Evolutionary conservation across 208 protist species (phyloP).

Genomic region (Trypanosoma rangeli): DNA sequence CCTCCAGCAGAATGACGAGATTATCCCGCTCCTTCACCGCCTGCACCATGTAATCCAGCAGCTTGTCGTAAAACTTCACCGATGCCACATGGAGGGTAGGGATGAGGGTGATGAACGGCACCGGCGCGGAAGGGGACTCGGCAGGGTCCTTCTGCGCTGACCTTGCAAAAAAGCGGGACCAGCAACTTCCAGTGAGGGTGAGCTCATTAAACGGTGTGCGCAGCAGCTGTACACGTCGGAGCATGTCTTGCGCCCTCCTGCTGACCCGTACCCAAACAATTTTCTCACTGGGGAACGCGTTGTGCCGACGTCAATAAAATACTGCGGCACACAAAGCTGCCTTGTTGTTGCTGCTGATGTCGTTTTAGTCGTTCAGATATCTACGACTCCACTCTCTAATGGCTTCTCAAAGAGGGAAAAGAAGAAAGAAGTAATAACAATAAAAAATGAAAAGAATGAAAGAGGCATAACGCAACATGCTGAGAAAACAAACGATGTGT

Average conservation of each 20-base stretch:
- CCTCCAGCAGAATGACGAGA: constrained; percentile 84
- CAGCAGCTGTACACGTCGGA: constrained; percentile 36
- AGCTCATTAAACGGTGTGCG: constrained; percentile 76
- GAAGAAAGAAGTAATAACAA: too few relatives aligned
- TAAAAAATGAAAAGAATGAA: too few relatives aligned
- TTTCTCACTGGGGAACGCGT: neutral
- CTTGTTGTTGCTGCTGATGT: too few relatives aligned
- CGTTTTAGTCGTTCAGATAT: too few relatives aligned
- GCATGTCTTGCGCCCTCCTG: constrained; percentile 9
- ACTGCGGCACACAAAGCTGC: too few relatives aligned
- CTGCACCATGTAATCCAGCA: constrained; percentile 83
- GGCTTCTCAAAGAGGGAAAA: too few relatives aligned
- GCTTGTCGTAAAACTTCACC: constrained; percentile 81
- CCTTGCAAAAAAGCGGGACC: constrained; percentile 68
- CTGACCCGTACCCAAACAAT: too few relatives aligned
- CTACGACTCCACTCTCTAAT: too few relatives aligned
- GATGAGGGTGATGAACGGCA: constrained; percentile 77
- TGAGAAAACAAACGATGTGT: too few relatives aligned
- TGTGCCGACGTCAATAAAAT: neutral
- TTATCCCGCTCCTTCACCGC: constrained; percentile 60
- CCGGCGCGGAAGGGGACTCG: constrained; percentile 32
- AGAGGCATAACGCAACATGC: too few relatives aligned
- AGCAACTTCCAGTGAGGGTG: constrained; percentile 78
- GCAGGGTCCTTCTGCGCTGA: constrained; percentile 38
- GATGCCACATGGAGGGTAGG: constrained; percentile 85